phyloP scores from a whole-genome alignment of 768 basidiomycete genomes.

The Termitomyces titanicus region DNA sequence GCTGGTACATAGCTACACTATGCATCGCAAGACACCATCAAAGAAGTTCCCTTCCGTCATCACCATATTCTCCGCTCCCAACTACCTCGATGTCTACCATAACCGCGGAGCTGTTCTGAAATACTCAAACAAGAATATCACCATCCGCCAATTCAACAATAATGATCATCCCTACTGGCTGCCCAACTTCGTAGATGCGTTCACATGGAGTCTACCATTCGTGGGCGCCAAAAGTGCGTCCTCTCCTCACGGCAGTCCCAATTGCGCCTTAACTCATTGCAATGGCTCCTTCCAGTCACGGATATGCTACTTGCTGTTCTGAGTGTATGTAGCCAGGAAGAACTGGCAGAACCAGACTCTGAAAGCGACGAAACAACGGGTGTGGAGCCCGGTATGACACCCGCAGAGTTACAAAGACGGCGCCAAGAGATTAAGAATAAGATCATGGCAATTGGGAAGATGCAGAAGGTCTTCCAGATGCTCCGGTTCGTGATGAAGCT shows the following conservation, averaged over 20 bases:
- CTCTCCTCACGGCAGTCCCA: neutral
- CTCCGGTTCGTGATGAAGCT: conserved; percentile 58
- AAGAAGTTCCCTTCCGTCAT: conserved; percentile 97
- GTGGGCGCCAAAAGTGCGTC: conserved; percentile 91
- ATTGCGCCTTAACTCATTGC: neutral
- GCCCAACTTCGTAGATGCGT: conserved; percentile 97
- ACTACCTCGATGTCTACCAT: conserved; percentile 94
- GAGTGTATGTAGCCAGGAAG: conserved; percentile 91
- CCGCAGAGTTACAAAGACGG: conserved; percentile 46
- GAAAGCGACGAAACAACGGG: conserved; percentile 29
- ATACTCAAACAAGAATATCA: conserved; percentile 95
- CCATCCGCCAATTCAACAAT: conserved; percentile 83
- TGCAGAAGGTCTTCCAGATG: conserved; percentile 88
- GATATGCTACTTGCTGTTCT: conserved; percentile 97
- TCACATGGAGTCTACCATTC: conserved; percentile 97
- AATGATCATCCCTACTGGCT: conserved; percentile 91
- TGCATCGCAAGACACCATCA: conserved; percentile 93
- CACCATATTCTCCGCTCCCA: conserved; percentile 96
- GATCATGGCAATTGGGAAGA: conserved; percentile 87
- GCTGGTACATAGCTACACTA: conserved; percentile 66
- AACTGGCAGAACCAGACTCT: conserved; percentile 61
- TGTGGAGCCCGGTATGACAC: conserved; percentile 24
- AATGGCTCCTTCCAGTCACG: conserved; percentile 61
- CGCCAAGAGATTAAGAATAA: conserved; percentile 87
- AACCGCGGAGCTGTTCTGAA: conserved; percentile 97